Percentiles rank a stretch among this genome's conserved stretches.
Evolutionary conservation across 1,139 yeast genomes (phyloP).

Genomic region (Candida buenavistaensis): DNA sequence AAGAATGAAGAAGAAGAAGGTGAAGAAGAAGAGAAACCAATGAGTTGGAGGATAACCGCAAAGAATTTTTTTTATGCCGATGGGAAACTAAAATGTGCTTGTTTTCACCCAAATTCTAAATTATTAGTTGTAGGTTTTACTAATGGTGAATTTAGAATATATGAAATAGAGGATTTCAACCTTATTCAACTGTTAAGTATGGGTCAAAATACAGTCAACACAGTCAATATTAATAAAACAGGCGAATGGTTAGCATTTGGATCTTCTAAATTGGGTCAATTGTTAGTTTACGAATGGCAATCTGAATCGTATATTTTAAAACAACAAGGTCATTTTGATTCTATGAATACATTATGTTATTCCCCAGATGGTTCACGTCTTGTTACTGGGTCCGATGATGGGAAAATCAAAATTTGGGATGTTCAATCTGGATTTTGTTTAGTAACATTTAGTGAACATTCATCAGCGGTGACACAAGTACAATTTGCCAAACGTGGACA

Average conservation of each 20-base stretch:
- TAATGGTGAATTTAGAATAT: slow-evolving; percentile 90
- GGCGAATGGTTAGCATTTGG: slow-evolving; percentile 99
- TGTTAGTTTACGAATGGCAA: slow-evolving; percentile 98
- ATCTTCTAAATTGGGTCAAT: slow-evolving; percentile 85
- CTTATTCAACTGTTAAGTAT: slow-evolving; percentile 84
- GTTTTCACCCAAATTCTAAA: slow-evolving; percentile 74
- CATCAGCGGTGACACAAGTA: slow-evolving; percentile 84
- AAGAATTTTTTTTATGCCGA: slow-evolving; percentile 76
- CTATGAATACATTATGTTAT: slow-evolving; percentile 79
- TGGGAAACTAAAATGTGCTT: slow-evolving; percentile 74
- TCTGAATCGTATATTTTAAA: slow-evolving; percentile 92
- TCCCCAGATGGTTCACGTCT: slow-evolving; percentile 94
- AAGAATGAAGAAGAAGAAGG: slow-evolving; percentile 32
- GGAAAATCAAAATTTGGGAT: slow-evolving; percentile 96
- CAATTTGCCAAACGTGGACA: slow-evolving; percentile 87
- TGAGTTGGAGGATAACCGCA: slow-evolving; percentile 81
- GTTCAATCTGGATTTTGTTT: slow-evolving; percentile 89
- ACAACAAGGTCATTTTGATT: slow-evolving; percentile 96
- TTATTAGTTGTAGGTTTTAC: slow-evolving; percentile 85
- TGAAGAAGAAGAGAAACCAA: slow-evolving; percentile 18
- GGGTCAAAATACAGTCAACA: slow-evolving; percentile 88
- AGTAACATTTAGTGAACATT: slow-evolving; percentile 88
- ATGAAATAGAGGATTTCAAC: slow-evolving; percentile 73
- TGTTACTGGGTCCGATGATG: slow-evolving; percentile 95
- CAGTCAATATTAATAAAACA: slow-evolving; percentile 72